phyloP scores from a whole-genome alignment of 192 early-diverging fungal genomes.

The Rhizophagus clarus region DNA sequence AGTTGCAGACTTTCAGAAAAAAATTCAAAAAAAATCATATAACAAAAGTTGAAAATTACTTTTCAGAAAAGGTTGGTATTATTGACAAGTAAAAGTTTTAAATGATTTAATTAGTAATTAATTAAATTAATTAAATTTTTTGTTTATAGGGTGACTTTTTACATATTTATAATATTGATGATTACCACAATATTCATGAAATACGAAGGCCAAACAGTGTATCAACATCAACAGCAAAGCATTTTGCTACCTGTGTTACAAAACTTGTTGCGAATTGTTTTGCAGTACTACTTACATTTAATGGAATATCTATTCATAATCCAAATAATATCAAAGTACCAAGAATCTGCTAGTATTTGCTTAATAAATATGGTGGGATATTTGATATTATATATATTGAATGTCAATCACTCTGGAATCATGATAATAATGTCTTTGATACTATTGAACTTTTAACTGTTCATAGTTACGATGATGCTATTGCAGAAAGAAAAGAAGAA shows the following conservation, averaged over 20 bases:
- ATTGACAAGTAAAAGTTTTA: no score
- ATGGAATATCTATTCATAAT: slow-evolving; percentile 11
- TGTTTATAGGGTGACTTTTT: background rate
- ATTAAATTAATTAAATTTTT: no score
- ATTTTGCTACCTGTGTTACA: no score
- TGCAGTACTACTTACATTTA: background rate
- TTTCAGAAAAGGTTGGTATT: background rate
- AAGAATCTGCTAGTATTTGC: background rate
- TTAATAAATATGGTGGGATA: background rate
- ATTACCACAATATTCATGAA: background rate
- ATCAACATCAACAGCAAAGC: background rate
- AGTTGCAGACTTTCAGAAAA: no score
- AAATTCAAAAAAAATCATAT: no score
- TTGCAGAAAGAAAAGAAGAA: background rate
- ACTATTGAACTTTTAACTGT: background rate
- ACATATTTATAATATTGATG: background rate
- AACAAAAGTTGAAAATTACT: background rate
- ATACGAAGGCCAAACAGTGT: background rate
- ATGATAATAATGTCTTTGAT: no score
- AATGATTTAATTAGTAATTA: no score
- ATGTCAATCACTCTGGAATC: background rate
- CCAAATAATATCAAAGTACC: background rate
- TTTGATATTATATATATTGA: slow-evolving; percentile 2
- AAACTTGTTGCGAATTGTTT: background rate
- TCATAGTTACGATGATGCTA: background rate